phyloP scores from a whole-genome alignment of 176 grass and related monocot species.

The Phoenix dactylifera region DNA sequence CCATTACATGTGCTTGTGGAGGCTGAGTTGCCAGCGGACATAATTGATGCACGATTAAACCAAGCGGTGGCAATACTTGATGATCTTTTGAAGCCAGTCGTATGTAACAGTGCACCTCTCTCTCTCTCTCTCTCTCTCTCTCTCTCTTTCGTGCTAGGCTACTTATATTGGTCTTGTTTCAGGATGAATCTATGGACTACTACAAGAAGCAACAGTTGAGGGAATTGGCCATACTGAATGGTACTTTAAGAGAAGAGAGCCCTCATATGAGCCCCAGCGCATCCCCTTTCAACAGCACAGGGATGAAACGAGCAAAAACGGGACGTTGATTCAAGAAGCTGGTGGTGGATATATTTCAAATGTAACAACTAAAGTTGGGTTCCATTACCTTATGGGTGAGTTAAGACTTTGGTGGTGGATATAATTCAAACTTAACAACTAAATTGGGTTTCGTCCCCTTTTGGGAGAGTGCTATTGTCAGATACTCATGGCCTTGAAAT shows the following conservation, averaged over 20 bases:
- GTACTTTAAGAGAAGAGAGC: constrained; percentile 11
- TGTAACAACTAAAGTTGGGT: too few relatives aligned
- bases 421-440: too few relatives aligned
- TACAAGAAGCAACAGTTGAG: constrained; percentile 19
- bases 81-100: constrained; percentile 14
- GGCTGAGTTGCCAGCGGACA: constrained; percentile 10
- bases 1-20: constrained; percentile 14
- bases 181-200: constrained; percentile 20
- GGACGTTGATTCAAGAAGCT: background rate
- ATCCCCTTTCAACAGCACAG: constrained; percentile 15
- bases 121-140: too few relatives aligned
- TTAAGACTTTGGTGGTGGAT: too few relatives aligned
- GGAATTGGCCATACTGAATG: constrained; percentile 14
- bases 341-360: background rate
- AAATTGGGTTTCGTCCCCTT: background rate
- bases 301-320: constrained; percentile 14
- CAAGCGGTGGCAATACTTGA: constrained; percentile 15
- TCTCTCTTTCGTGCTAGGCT: too few relatives aligned
- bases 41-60: constrained; percentile 4
- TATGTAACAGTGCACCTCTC: background rate
- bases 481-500: background rate
- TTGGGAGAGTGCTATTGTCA: constrained; percentile 2
- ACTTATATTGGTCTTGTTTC: background rate
- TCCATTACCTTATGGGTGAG: too few relatives aligned
- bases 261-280: constrained; percentile 14